Evolutionary conservation across 441 rosid species (phyloP), one percentile per base, ranked within the genome.

Genomic region (Rhodomyrtus psidioides): DNA sequence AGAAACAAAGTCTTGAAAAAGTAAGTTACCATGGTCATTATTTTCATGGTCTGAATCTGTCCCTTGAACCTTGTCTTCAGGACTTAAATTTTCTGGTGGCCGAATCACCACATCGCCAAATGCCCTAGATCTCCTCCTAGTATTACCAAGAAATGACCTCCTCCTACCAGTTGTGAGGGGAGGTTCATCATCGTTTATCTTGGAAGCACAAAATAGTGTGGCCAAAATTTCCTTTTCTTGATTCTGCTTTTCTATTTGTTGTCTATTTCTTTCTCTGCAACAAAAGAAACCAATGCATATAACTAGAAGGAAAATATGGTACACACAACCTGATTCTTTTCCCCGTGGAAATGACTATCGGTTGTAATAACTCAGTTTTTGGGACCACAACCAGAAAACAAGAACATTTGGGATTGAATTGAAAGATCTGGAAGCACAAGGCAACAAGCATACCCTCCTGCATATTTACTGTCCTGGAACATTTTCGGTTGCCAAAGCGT

Each of bases 181-280:
- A 62, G 91, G 85, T 53, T 55, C 83, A 59, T 88, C 90, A 82
- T 90, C 89, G 26, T 85, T 55, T 87, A 74, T 90, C 55, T 88
- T 90, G 17, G 90, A 62, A 88, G 83, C 59, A 81, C 17, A 53
- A 88, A 93, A 93, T 51, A 94, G 86, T 16, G 93, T 83, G 84
- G 65, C 82, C 86, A 70, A 70, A 21, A 70, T 39, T 70, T 70
- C 79, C 9, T 70, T 39, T 70, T 70, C 49, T 70, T 70, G 49
- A 70, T 70, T 70, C 79, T 39, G 49, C 79, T 65, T 70, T 49
- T 70, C 49, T 39, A 23, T 70, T 21, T 21, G 49, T 39, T 70
- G 49, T 39, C 79, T 44, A 39, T 49, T 21, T 39, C 51, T 70
- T 65, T 70, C 79, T 10, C 79, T 70, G 79, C 79, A 70, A 21